Conservation (phyloP, 129 eudicot genomes). For the Deinandra increscens region DNA sequence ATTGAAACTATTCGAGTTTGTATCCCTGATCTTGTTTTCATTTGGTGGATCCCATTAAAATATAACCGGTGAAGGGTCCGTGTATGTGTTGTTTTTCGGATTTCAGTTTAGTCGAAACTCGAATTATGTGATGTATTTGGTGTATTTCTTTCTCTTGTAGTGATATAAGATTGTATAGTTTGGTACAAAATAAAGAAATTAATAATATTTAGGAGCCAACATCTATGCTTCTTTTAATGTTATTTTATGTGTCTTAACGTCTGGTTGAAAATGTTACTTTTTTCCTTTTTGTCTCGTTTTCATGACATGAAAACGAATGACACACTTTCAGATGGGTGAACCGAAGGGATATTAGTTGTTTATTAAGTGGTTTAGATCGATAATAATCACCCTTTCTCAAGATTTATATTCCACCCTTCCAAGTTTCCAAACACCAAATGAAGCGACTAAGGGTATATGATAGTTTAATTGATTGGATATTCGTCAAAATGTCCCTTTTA, state of each 20-base stretch:
- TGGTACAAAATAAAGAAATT: slow-evolving; percentile 5
- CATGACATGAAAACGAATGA: too few species aligned
- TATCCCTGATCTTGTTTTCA: not conserved
- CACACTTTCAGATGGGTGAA: too few species aligned
- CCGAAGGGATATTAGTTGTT: too few species aligned
- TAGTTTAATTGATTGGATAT: too few species aligned
- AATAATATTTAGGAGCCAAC: slow-evolving; percentile 9
- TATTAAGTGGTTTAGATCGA: too few species aligned
- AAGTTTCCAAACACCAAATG: too few species aligned
- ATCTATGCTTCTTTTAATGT: not conserved
- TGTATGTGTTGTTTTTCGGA: slow-evolving; percentile 15
- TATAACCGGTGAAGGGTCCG: not conserved
- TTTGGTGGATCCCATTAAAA: slow-evolving; percentile 9
- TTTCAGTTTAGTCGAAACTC: slow-evolving; percentile 17
- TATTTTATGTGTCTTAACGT: not conserved
- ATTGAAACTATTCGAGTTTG: not conserved
- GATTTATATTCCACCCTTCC: too few species aligned
- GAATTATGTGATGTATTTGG: not conserved
- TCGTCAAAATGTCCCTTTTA: too few species aligned
- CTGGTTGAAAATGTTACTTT: too few species aligned
- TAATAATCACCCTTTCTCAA: too few species aligned
- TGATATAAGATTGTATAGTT: slow-evolving; percentile 20
- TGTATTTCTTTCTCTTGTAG: not conserved
- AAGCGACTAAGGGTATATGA: too few species aligned
- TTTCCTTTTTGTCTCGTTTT: too few species aligned